These are phyloP conservation scores for Graphiopsis chlorocephala DNA, from an alignment of 2,329 filamentous ascomycete species.

Conservation along the genomic window DNA sequence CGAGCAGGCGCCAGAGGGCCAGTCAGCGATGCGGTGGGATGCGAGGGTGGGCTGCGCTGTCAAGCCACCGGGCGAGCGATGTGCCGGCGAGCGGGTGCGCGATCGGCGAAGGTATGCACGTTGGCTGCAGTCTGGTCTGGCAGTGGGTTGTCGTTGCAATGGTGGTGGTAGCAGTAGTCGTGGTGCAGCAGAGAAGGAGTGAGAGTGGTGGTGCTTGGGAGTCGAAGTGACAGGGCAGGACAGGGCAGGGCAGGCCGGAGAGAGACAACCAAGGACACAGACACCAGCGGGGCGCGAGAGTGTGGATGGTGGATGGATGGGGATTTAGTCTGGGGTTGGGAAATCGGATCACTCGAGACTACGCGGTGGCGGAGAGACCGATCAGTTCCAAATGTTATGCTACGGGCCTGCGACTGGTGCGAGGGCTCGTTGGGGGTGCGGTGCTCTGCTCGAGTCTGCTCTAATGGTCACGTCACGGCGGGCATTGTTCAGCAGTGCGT, in stretches of 20 bases:
- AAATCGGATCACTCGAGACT: neutral
- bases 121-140: neutral
- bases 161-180: neutral
- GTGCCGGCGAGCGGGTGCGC: slow-evolving; percentile 4
- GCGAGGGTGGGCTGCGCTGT: slow-evolving; percentile 15
- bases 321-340: slow-evolving; percentile 9
- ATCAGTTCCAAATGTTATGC: slow-evolving; percentile 3
- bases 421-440: neutral
- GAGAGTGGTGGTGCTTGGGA: neutral
- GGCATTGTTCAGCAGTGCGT: neutral
- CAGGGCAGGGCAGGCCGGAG: neutral
- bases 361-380: slow-evolving; percentile 12
- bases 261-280: neutral
- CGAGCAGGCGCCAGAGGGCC: slow-evolving; percentile 10
- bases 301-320: slow-evolving; percentile 10
- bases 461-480: neutral
- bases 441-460: neutral
- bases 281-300: neutral
- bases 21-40: slow-evolving; percentile 13
- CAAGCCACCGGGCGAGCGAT: slow-evolving; percentile 14
- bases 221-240: neutral
- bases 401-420: neutral
- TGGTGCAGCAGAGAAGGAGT: neutral
- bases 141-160: neutral
- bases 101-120: slow-evolving; percentile 8